These are phyloP conservation scores for Botrytis pseudocinerea DNA, from an alignment of 2,329 filamentous ascomycete species.

Conservation along the genomic window DNA sequence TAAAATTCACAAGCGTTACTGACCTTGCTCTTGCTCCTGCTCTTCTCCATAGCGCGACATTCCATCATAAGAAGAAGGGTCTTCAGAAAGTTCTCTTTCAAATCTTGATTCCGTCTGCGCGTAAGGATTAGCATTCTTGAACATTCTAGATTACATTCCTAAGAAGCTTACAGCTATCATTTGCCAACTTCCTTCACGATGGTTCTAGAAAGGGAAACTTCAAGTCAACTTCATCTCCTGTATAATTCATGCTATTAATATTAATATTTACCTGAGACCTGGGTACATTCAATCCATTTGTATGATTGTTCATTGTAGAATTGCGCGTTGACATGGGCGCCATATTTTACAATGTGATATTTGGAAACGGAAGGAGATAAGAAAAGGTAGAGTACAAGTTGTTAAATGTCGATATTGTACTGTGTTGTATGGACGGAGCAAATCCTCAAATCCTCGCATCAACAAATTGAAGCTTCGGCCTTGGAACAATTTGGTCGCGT, in stretches of 20 bases:
- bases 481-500: slow-evolving; percentile 5
- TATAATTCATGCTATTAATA: not conserved
- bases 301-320: slow-evolving; percentile 29
- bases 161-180: slow-evolving; percentile 35
- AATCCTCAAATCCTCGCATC: not conserved
- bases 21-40: slow-evolving; percentile 25
- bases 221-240: slow-evolving; percentile 28
- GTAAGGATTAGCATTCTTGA: slow-evolving; percentile 7
- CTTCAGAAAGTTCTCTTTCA: slow-evolving; percentile 39
- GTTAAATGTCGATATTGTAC: slow-evolving; percentile 14
- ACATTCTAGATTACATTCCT: not conserved
- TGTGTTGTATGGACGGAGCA: not conserved
- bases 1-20: slow-evolving; percentile 31
- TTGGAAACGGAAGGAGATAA: not conserved
- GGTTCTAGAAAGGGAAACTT: slow-evolving; percentile 29
- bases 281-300: slow-evolving; percentile 27
- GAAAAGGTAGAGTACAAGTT: not conserved
- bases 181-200: slow-evolving; percentile 40
- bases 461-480: slow-evolving; percentile 10
- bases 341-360: slow-evolving; percentile 30
- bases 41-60: slow-evolving; percentile 39
- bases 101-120: slow-evolving; percentile 34
- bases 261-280: slow-evolving; percentile 29
- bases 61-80: slow-evolving; percentile 39
- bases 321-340: slow-evolving; percentile 39